Percentiles rank a stretch among this genome's conserved stretches.
These are phyloP conservation scores for Dendrobium officinale DNA, from an alignment of 106 monocot genomes.

Conservation along the genomic window DNA sequence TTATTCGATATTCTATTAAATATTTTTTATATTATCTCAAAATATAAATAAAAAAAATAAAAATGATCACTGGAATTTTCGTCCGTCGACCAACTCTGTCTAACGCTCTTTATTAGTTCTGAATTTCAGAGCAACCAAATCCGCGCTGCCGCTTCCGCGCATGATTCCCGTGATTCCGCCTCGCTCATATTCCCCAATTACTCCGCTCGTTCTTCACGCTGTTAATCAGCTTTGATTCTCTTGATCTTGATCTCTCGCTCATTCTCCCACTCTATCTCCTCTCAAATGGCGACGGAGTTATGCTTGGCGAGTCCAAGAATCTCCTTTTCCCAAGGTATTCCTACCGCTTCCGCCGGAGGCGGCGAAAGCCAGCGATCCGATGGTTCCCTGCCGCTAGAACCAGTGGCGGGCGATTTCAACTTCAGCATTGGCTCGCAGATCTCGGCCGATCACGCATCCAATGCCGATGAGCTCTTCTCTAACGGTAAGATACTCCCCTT, in stretches of 20 bases:
- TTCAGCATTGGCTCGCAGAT: slow-evolving; percentile 1
- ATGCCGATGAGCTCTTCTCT: slow-evolving; percentile 22
- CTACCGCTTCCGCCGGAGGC: not conserved
- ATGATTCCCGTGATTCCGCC: too few species aligned
- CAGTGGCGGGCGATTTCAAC: slow-evolving; percentile 2
- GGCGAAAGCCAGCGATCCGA: not conserved
- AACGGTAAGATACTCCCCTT: slow-evolving; percentile 10
- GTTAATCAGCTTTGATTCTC: too few species aligned
- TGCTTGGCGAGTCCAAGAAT: slow-evolving; percentile 6
- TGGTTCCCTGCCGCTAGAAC: not conserved
- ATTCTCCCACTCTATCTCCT: not conserved
- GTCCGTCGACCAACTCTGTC: too few species aligned
- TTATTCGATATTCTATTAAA: too few species aligned
- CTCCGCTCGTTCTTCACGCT: too few species aligned
- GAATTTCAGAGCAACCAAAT: too few species aligned
- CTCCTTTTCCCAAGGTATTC: slow-evolving; percentile 13
- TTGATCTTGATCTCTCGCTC: not conserved
- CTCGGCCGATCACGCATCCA: not conserved
- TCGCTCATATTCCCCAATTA: too few species aligned
- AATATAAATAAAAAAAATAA: too few species aligned
- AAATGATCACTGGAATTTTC: too few species aligned
- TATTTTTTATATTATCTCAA: too few species aligned
- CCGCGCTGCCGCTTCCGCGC: too few species aligned
- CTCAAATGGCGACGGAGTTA: not conserved
- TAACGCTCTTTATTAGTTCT: too few species aligned